phyloP scores from a whole-genome alignment of 2,329 filamentous ascomycete species.

The Cytospora schulzeri region DNA sequence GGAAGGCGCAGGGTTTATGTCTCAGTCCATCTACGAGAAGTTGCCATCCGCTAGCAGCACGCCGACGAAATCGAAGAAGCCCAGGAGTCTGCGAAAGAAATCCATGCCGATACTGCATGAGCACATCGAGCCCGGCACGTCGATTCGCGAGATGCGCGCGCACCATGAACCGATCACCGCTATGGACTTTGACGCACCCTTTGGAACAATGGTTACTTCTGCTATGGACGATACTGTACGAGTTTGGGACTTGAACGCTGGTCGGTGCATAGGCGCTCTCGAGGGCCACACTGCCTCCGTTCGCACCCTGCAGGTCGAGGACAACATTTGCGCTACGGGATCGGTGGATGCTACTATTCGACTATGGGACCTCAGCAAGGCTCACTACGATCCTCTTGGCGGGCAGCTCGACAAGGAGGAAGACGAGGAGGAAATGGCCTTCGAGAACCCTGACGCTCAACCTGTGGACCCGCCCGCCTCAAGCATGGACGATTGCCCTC shows the following conservation, averaged over 20 bases:
- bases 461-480: constrained; percentile 71
- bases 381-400: constrained; percentile 76
- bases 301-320: constrained; percentile 87
- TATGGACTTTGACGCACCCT: constrained; percentile 95
- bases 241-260: constrained; percentile 95
- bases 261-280: constrained; percentile 85
- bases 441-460: constrained; percentile 70
- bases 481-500: constrained; percentile 84
- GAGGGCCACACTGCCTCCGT: constrained; percentile 96
- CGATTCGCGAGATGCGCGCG: constrained; percentile 84
- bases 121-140: constrained; percentile 86
- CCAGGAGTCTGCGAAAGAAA: constrained; percentile 66
- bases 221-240: constrained; percentile 90
- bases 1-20: constrained; percentile 75
- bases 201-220: constrained; percentile 90
- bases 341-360: constrained; percentile 93
- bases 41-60: constrained; percentile 62
- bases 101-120: constrained; percentile 96
- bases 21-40: constrained; percentile 95
- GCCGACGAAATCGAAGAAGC: constrained; percentile 52
- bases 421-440: constrained; percentile 70
- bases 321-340: constrained; percentile 92
- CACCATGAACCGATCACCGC: constrained; percentile 88
- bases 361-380: constrained; percentile 90
- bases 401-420: constrained; percentile 61